Base-by-base conservation (phyloP, 768 basidiomycete genomes). In the Tylopilus sp. region DNA sequence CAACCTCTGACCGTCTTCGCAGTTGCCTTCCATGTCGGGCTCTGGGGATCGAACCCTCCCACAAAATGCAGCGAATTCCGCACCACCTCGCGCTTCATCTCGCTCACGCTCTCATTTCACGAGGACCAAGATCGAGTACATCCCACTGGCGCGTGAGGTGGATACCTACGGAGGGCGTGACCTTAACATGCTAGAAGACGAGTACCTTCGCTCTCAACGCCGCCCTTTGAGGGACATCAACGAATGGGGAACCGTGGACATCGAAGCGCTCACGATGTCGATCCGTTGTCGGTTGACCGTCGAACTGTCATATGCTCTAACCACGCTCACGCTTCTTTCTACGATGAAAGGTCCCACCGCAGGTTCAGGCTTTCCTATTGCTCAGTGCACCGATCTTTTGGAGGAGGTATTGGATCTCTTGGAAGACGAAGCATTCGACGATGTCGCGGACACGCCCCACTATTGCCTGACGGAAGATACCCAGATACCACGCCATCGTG, bases 261-360 rank as follows among this genome's bases (percentile, higher is more conserved):
- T 98, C 53, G 94, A 97, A 64, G 85, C 85, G n/a, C 77, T 99
- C 45, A 86, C 85, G n/a, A 86, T 99, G 87, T 89, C 90, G 28
- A 73, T 99, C 36, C 87, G 94, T 29, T 96, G 90, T 31, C 79
- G 95, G 31, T 72, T 98, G 37, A 79, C 85, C 10, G 78, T 83
- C 42, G 96, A 99, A 69, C 73, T 95, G 48, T 87, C 93, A 4
- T 98, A 94, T 66, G 92, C 89, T 6, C 73, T 99, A 59, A 92
- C 93, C 21, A 90, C 91, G 6, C 77, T 98, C 59, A 86, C 86
- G 4, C 74, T 96, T 64, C 73, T 97, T 52, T 87, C 89, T 13
- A 84, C 86, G 3, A 85, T 91, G 82, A 82, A 82, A 26, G 85
- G 83, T 11, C 81, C 80, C 52, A 76, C 78, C n/a, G 65, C 64